Conservation (phyloP, 441 rosid species). For the Hura crepitans region DNA sequence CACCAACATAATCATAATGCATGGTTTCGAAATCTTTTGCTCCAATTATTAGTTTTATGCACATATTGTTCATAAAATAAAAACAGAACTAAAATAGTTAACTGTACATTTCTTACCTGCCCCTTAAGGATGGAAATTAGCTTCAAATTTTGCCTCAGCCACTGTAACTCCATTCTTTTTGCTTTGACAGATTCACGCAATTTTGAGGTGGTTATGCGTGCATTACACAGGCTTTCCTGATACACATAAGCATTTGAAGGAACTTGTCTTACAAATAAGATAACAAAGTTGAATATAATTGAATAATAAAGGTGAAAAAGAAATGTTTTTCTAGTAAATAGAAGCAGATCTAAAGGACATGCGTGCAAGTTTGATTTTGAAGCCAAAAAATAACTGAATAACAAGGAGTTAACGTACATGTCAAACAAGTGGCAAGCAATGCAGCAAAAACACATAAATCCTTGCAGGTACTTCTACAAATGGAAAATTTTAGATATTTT, state of each 20-base stretch:
- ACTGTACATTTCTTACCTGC: conserved; percentile 44
- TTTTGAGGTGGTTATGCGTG: conserved; percentile 50
- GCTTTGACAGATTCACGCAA: conserved; percentile 65
- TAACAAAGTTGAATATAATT: neutral
- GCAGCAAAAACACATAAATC: neutral
- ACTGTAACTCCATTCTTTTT: conserved; percentile 57
- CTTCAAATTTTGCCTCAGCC: conserved; percentile 64
- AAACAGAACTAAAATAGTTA: conserved; percentile 4
- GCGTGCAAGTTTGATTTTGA: too few species aligned
- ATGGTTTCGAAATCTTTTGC: neutral
- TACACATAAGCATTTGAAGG: conserved; percentile 19
- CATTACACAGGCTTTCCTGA: conserved; percentile 61
- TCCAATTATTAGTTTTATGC: conserved; percentile 4
- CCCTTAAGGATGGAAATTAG: conserved; percentile 52
- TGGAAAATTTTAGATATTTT: neutral
- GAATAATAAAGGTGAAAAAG: neutral
- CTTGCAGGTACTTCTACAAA: neutral
- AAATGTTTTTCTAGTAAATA: too few species aligned
- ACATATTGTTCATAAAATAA: neutral
- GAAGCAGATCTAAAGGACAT: neutral
- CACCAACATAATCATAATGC: neutral
- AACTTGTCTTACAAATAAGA: neutral
- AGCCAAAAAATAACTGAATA: neutral
- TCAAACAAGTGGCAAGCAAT: neutral
- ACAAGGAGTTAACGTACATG: conserved; percentile 1